Base-by-base conservation (phyloP, 108 stramenopile genomes). In the Fragilaria radians region DNA sequence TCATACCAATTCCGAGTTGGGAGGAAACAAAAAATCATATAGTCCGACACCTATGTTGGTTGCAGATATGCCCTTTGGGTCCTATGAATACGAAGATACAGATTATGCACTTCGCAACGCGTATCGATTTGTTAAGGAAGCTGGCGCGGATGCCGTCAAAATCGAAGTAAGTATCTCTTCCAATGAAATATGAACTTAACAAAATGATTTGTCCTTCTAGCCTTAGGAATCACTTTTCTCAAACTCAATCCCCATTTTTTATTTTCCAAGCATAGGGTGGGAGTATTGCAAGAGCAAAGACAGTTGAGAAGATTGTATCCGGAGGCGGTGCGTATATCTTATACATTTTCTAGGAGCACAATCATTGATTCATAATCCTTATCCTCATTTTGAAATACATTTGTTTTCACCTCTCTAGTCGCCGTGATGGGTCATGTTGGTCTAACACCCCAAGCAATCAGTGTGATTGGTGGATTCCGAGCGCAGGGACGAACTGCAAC, bases 341-440 rank as follows among this genome's bases (percentile, higher is more conserved):
- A 45, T 27, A 30, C 28, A 31, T 31, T 32, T 7, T 47, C 42
- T 32, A 11, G n/a, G 24, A 17, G 25, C n/a, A n/a, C n/a, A n/a
- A n/a, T n/a, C n/a, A n/a, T n/a, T n/a, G n/a, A 54, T 17, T 24
- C 32, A 33, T 60, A 5, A 30, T 30, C 28, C 27, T 52, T 11
- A 32, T 45, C 21, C n/a, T n/a, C n/a, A n/a, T n/a, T 58, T 52
- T 47, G 23, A 24, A 32, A 46, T 34, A 22, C 55, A 23, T 4
- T 45, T 23, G 18, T 27, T 25, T 21, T 29, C 22, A 23, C 21
- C 19, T 14, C 21, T 47, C 3, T 28, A 86, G 88, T 99, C 23
- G 96, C 98, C 22, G 96, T 97, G 7, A 86, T 99, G 88, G 98
- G 97, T 4, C 98, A 99, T 63, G 78, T 99, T 14, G 98, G 98